A percentile compares a stretch with the other conserved stretches of the same genome.
These are phyloP conservation scores for Parsonsia alboflavescens DNA, from an alignment of 257 asterid genomes.

Conservation along the genomic window DNA sequence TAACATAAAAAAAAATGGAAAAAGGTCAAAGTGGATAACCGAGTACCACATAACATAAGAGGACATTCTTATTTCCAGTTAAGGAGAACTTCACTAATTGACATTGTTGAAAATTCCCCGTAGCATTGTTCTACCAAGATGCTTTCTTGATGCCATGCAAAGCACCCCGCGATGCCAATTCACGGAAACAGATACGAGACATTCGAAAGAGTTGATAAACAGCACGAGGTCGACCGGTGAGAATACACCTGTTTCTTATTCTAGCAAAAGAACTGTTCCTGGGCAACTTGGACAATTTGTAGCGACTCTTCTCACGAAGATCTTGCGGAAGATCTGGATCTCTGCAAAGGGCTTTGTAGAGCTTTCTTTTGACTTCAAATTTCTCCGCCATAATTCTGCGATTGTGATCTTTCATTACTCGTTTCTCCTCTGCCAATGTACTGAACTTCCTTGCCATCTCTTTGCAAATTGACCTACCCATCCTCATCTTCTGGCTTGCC, in stretches of 20 bases:
- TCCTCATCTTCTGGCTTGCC: constrained; percentile 9
- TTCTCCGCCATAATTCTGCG: constrained; percentile 31
- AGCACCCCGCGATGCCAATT: constrained; percentile 28
- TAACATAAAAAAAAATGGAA: no score
- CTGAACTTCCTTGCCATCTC: constrained; percentile 9
- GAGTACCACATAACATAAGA: not conserved
- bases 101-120: not conserved
- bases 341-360: constrained; percentile 28
- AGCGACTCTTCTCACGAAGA: constrained; percentile 26
- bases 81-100: no score
- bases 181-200: constrained; percentile 35
- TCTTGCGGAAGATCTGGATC: constrained; percentile 25
- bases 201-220: constrained; percentile 32
- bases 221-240: constrained; percentile 34
- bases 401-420: constrained; percentile 26
- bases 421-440: constrained; percentile 19
- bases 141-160: constrained; percentile 36
- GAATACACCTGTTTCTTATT: constrained; percentile 32
- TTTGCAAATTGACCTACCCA: constrained; percentile 9
- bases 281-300: constrained; percentile 30
- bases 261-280: constrained; percentile 30
- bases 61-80: no score
- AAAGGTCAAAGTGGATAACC: not conserved
- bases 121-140: constrained; percentile 25
- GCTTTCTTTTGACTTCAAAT: constrained; percentile 29